Evolutionary conservation across 1,284 basidiomycete species (phyloP), one percentile per base, ranked within the genome.

Genomic region (Hortiboletus rubellus): DNA sequence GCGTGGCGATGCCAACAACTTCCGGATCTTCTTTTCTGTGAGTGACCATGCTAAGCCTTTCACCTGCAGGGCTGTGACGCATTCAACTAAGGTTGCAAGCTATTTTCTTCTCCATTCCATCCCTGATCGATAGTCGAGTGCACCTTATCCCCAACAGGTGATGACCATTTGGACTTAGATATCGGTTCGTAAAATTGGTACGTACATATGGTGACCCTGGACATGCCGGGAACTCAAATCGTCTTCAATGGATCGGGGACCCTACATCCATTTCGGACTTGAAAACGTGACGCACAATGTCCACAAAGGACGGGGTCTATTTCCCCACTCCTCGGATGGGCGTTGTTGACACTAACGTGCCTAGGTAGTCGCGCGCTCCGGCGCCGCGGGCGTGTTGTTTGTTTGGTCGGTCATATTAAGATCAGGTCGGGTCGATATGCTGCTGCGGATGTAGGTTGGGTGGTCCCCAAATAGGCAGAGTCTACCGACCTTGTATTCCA

Each of bases 401-500:
- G 46, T 30, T 60, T 49, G 38, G 49, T 11, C 12, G 8, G 40
- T 2, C 8, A 24, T 37, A 2, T 36, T 24, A 11, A 31, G 10
- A 38, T 43, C 42, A 27, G 24, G n/a, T 59, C 40, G 30, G 41
- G 7, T n/a, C n/a, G 27, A 11, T 15, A 40, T 24, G 11, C 15
- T 44, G 42, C 50, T 51, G 46, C 33, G 61, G 36, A 30, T 30
- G 47, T 50, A 31, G 34, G 22, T 61, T 60, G 17, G 24, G 57
- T 38, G 40, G n/a, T n/a, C 27, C 42, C 10, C 15, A 37, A 53
- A 46, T 22, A 40, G 18, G 24, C 60, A 46, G n/a, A 4, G 7
- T 49, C 15, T 3, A 17, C 18, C 37, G 37, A 56, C 52, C 27
- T 41, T 22, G 12, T 37, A 15, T 18, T 14, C 30, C 36, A 30